Conservation (phyloP, 805 yeast species). For the Suhomyces xylopsoci region DNA sequence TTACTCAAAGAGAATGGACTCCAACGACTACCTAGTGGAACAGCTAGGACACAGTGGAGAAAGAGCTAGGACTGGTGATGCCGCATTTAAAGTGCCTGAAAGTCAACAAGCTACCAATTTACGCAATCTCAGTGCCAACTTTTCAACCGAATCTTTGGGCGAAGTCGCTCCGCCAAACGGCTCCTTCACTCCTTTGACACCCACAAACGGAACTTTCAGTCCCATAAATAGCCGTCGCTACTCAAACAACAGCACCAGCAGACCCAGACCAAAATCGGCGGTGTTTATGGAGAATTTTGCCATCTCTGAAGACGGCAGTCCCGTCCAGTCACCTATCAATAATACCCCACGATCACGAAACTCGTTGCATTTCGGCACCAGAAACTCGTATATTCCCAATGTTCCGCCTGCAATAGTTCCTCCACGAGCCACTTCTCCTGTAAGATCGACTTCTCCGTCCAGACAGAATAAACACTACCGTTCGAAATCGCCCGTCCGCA, state of each 20-base stretch:
- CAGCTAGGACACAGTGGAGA: too few species aligned
- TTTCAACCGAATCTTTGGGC: conserved; percentile 34
- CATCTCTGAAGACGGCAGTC: conserved; percentile 27
- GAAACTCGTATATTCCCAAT: conserved; percentile 14
- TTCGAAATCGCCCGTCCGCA: conserved; percentile 28
- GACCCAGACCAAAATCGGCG: conserved; percentile 37
- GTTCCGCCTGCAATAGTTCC: conserved; percentile 11
- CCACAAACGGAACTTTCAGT: conserved; percentile 7
- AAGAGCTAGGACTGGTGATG: background rate
- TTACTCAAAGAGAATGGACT: background rate
- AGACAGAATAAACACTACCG: conserved; percentile 26
- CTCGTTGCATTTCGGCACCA: conserved; percentile 14
- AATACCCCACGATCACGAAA: conserved; percentile 21
- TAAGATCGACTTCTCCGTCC: conserved; percentile 25
- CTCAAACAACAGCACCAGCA: conserved; percentile 5
- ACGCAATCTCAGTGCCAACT: conserved; percentile 35
- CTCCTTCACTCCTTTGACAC: conserved; percentile 5
- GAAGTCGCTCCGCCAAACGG: conserved; percentile 3
- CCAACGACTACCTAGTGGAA: background rate
- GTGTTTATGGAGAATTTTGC: conserved; percentile 25
- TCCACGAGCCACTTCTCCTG: conserved; percentile 26
- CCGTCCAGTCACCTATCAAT: conserved; percentile 12
- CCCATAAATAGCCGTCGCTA: conserved; percentile 4
- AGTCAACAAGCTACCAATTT: conserved; percentile 18
- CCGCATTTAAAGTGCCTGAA: background rate